phyloP scores from a whole-genome alignment of 257 asterid genomes.

The Rehmannia glutinosa region DNA sequence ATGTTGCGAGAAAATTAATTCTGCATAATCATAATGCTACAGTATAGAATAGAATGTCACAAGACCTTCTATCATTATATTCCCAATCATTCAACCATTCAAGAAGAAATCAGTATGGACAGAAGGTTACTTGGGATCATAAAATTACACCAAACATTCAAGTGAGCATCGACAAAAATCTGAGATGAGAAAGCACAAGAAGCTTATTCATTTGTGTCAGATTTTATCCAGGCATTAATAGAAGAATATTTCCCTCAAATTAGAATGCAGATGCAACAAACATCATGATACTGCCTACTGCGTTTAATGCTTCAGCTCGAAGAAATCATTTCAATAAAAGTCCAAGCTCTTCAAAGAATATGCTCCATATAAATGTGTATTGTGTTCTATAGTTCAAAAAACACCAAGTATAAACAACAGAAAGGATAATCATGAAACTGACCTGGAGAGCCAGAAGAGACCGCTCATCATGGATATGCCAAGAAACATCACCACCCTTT shows the following conservation, averaged over 20 bases:
- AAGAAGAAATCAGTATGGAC: no score
- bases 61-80: background rate
- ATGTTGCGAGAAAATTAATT: background rate
- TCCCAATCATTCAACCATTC: background rate
- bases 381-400: background rate
- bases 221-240: no score
- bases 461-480: constrained; percentile 97
- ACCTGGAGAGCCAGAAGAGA: constrained; percentile 98
- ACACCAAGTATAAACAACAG: background rate
- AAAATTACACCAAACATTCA: no score
- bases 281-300: no score
- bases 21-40: background rate
- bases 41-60: background rate
- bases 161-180: no score
- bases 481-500: constrained; percentile 92
- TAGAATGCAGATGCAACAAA: no score
- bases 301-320: background rate
- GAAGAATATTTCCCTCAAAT: no score
- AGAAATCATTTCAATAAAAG: background rate
- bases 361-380: no score
- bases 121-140: no score
- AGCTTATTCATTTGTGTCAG: no score
- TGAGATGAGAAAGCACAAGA: no score
- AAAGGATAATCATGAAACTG: background rate
- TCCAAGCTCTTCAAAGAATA: no score